Evolutionary conservation across 257 asterid species (phyloP), one percentile per base, ranked within the genome.

Genomic region (Nicotiana undulata): DNA sequence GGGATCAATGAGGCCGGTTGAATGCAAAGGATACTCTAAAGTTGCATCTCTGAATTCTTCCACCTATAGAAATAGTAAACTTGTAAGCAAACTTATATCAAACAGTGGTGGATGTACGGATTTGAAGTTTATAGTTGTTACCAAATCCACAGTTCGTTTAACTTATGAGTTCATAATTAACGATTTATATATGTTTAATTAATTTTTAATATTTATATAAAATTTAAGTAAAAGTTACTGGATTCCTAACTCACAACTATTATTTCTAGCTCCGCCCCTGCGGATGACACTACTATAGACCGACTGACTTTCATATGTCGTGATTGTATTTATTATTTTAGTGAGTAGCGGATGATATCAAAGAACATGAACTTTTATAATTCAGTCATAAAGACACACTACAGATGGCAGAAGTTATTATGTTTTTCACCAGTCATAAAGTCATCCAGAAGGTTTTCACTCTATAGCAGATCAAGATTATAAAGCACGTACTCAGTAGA

Each of bases 11-110:
- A 91, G 24, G 8, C 91, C 97, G 0, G 75, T n/a, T 8, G 94
- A 90, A 83, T 92, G 94, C 81, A 89, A 67, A 0, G 96, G 97
- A 72, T 91, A 82, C 9, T 81, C 82, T n/a, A 5, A 10, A 0
- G 87, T 79, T 52, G 82, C 90, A 0, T 85, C 76, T 26, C 44
- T 75, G 74, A 92, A 92, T 72, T 80, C 90, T 46, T 85, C 65
- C 9, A 88, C 84, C 97, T 91, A 68, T 12, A 2, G 15, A 7
- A 6, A 61, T 13, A 56, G 18, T 6, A 18, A 56, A 29, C 16
- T 29, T 52, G 15, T 59, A 29, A 65, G 17, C 2, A 65, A 65
- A 31, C 3, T 2, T 17, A 65, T 15, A 63, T 63, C 70, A 63
- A 63, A 9, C n/a, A 5, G 4, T 24, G 13, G 18, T 61, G 31